phyloP scores from a whole-genome alignment of 2,329 filamentous ascomycete genomes.

The Colletotrichum lini region DNA sequence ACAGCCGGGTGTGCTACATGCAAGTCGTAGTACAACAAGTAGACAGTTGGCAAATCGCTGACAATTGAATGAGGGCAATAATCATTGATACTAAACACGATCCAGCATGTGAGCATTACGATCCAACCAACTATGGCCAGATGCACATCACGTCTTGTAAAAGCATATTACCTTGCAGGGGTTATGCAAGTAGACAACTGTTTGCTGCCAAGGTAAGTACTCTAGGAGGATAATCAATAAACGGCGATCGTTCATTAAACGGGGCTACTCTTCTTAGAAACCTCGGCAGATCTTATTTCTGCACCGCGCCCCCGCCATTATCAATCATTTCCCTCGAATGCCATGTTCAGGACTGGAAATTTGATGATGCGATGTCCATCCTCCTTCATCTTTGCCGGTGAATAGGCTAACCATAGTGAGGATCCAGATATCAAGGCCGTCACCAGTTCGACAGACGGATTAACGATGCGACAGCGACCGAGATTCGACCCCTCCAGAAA shows the following conservation, averaged over 20 bases:
- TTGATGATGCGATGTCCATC: neutral
- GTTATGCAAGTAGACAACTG: no score
- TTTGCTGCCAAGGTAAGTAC: neutral
- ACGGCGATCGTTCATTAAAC: conserved; percentile 24
- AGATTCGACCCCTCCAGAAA: neutral
- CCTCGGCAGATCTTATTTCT: conserved; percentile 1
- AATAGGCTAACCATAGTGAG: neutral
- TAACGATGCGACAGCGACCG: neutral
- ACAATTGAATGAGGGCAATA: neutral
- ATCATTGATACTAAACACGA: neutral
- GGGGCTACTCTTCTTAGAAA: neutral
- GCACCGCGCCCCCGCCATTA: neutral
- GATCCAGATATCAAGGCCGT: neutral
- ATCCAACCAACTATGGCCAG: neutral
- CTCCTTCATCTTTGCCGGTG: neutral
- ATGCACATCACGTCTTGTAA: neutral
- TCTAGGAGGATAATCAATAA: neutral
- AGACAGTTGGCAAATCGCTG: neutral
- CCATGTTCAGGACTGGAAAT: neutral
- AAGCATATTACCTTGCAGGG: no score
- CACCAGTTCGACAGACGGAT: neutral
- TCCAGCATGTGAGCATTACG: neutral
- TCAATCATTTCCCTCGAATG: conserved; percentile 13
- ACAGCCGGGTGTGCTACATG: neutral
- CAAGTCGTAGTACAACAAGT: neutral